Base-by-base conservation (phyloP, 164 flowering plant species). In the Tetracentron sinense region DNA sequence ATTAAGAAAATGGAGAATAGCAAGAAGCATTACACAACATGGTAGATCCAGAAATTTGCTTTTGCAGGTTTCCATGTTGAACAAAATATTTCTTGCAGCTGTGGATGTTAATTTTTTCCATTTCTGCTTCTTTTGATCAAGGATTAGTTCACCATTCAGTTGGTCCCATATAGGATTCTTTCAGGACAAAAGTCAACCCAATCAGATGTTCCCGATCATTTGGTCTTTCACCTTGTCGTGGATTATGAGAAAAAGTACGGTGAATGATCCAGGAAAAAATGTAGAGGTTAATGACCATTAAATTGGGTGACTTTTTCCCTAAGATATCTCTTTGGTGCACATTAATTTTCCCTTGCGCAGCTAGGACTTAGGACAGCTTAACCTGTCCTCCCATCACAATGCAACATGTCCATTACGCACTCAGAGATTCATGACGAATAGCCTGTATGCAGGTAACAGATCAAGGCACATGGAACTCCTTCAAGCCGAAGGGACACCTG, bases 401-500 rank as follows among this genome's bases (percentile, higher is more conserved):
- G 61, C 53, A 55, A 3, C 54, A 28, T 65, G 15, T 20, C 29
- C 46, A 6, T 31, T 42, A 50, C 51, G 56, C 22, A 11, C 28
- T 30, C 8, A 6, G 47, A n/a, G 10, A 33, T 25, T 51, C 49
- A 62, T 60, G 28, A 54, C 42, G 11, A 33, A 26, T 10, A 59
- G 3, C 42, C 59, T 68, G 42, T 69, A 3, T 60, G 55, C 81
- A 93, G 98, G 81, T 72, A n/a, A n/a, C 66, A 80, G 77, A 73
- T 83, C n/a, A 71, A 82, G 87, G 61, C 86, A 75, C 28, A 70
- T 74, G 19, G 85, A 73, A 62, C 82, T 82, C 21, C 78, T 74
- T 22, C 80, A 77, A 69, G 77, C 76, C n/a, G 97, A 94, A 72
- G 74, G 83, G 80, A 84, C 86, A 86, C 97, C 97, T 4, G 53